These are phyloP conservation scores for Trichoderma sp. DNA, from an alignment of 2,329 filamentous ascomycete species.

Conservation along the genomic window DNA sequence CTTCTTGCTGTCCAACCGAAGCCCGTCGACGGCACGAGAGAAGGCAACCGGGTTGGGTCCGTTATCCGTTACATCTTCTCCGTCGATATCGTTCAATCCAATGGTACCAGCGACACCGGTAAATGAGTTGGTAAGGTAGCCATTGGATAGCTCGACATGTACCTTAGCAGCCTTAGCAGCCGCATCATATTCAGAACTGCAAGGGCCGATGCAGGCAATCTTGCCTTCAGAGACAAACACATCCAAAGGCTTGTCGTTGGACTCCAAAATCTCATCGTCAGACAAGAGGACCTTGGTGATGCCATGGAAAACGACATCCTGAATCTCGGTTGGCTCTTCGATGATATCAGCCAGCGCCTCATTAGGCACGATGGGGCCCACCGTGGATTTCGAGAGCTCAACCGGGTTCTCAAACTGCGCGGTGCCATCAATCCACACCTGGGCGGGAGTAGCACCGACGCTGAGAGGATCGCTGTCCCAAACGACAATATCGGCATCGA, in stretches of 20 bases:
- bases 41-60: slow-evolving; percentile 50
- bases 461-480: slow-evolving; percentile 65
- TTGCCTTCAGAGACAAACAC: slow-evolving; percentile 55
- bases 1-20: slow-evolving; percentile 58
- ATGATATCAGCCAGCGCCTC: slow-evolving; percentile 42
- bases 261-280: slow-evolving; percentile 38
- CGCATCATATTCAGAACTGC: slow-evolving; percentile 45
- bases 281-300: slow-evolving; percentile 54
- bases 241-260: slow-evolving; percentile 43
- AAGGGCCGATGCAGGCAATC: slow-evolving; percentile 58
- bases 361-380: slow-evolving; percentile 43
- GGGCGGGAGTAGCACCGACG: slow-evolving; percentile 59
- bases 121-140: slow-evolving; percentile 61
- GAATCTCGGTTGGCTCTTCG: slow-evolving; percentile 42
- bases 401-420: slow-evolving; percentile 55
- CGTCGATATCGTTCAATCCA: slow-evolving; percentile 64
- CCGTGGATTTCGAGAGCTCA: slow-evolving; percentile 53
- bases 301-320: slow-evolving; percentile 57
- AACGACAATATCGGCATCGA: slow-evolving; percentile 61
- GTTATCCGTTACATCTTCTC: slow-evolving; percentile 57
- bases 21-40: slow-evolving; percentile 59
- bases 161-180: slow-evolving; percentile 40
- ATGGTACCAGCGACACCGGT: slow-evolving; percentile 62
- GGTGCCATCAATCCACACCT: slow-evolving; percentile 65
- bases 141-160: slow-evolving; percentile 55